Base-by-base conservation (phyloP, 768 basidiomycete genomes). In the Cyclocybe aegerita region DNA sequence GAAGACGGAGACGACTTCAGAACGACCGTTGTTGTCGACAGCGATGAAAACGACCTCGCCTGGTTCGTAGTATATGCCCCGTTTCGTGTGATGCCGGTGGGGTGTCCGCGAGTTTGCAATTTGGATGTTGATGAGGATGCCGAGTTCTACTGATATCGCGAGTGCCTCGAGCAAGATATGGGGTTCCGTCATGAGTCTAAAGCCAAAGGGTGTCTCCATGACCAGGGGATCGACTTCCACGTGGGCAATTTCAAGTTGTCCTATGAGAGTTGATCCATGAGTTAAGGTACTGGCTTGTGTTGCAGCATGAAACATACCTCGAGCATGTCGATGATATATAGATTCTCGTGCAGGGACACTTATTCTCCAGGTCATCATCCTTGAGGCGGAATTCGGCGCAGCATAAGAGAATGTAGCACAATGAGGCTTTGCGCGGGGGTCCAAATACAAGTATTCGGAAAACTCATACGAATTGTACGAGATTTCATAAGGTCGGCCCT, bases 131-230 rank as follows among this genome's bases (percentile, higher is more conserved):
- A 77, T 55, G 10, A 68, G 52, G 7, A 67, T 47, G 9, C 68
- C 71, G 6, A 70, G 60, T 55, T 75, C 75, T 29, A 77, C 55
- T 6, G 76, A 75, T 37, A 70, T 61, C 4, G 71, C 67, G 7
- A 77, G 65, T 9, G 73, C 72, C 23, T 67, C 63, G 14, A 70
- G 62, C 15, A 77, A 60, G 17, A 70, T 66, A 7, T 55, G 64
- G 3, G 69, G 60, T 36, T 72, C 64, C n/a, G 57, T 60, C 35
- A 62, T 57, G 15, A 76, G 57, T 43, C 56, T 54, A 15, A 58
- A 39, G 34, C 72, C 70, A 16, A 70, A 75, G 4, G 60, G 52
- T 0, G 69, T 68, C 34, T 65, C 57, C 59, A 69, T 59, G 30
- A 75, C 62, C n/a, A 55, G 38, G 0, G 63, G 51, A 51, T 71